phyloP scores from a whole-genome alignment of 495 filamentous ascomycete species.

The Chaetomium fimeti region DNA sequence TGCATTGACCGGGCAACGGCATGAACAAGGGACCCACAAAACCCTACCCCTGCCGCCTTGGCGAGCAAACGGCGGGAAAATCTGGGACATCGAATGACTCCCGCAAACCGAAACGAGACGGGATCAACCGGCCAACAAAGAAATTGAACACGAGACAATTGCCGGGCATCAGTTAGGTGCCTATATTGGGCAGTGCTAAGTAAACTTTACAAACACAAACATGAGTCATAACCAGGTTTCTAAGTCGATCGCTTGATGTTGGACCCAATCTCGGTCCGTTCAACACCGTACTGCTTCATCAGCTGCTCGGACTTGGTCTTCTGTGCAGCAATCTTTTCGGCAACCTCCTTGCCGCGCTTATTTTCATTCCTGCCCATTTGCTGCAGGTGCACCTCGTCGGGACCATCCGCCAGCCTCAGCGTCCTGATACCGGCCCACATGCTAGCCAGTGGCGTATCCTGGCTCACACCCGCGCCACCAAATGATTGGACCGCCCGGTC shows the following conservation, averaged over 20 bases:
- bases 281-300: conserved; percentile 60
- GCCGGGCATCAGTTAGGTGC: background rate
- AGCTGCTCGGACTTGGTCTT: conserved; percentile 62
- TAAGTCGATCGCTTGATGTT: conserved; percentile 40
- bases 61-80: conserved; percentile 1
- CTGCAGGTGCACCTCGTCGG: conserved; percentile 91
- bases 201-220: background rate
- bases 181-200: background rate
- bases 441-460: conserved; percentile 84
- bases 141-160: background rate
- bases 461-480: conserved; percentile 80
- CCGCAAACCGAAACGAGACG: background rate
- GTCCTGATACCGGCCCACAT: conserved; percentile 86
- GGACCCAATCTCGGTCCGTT: conserved; percentile 48
- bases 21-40: conserved; percentile 20
- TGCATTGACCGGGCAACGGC: conserved; percentile 32
- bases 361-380: conserved; percentile 88
- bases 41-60: conserved; percentile 9
- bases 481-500: conserved; percentile 85
- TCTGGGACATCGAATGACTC: conserved; percentile 13
- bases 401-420: conserved; percentile 81
- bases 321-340: conserved; percentile 64
- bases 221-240: background rate
- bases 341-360: conserved; percentile 60
- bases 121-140: conserved; percentile 6